Conservation (phyloP, 2,329 filamentous ascomycete genomes). For the Teratosphaeriaceae sp. region DNA sequence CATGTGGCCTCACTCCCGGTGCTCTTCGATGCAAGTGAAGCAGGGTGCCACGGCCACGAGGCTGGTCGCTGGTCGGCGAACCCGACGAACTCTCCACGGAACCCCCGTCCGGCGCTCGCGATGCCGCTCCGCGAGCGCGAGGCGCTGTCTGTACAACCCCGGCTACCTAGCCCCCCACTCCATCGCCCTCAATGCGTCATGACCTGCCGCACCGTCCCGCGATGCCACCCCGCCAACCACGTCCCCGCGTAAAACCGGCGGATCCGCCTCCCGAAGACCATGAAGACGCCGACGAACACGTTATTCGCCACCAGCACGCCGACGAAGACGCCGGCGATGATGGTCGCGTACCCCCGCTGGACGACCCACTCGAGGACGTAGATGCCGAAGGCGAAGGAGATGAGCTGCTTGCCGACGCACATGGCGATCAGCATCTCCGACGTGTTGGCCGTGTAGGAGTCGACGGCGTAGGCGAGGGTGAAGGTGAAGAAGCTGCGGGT, state of each 20-base stretch:
- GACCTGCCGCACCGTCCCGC: slow-evolving; percentile 14
- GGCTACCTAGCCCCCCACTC: too few relatives aligned
- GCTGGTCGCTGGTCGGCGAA: too few relatives aligned
- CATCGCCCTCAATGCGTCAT: slow-evolving; percentile 17
- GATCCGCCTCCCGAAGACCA: slow-evolving; percentile 31
- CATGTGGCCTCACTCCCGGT: too few relatives aligned
- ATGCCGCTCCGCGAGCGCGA: too few relatives aligned
- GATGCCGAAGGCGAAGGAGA: slow-evolving; percentile 28
- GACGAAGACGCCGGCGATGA: slow-evolving; percentile 31
- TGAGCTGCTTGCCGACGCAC: slow-evolving; percentile 31
- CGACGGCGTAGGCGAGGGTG: slow-evolving; percentile 55
- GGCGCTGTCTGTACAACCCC: too few relatives aligned
- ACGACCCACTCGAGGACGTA: slow-evolving; percentile 32
- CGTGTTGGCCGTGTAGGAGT: slow-evolving; percentile 53
- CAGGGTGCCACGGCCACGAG: too few relatives aligned
- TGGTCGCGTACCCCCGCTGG: slow-evolving; percentile 27
- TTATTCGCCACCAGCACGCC: slow-evolving; percentile 30
- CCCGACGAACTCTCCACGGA: too few relatives aligned
- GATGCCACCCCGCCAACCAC: slow-evolving; percentile 29
- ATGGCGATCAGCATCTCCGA: slow-evolving; percentile 53
- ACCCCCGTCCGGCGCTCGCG: too few relatives aligned
- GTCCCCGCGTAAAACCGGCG: slow-evolving; percentile 23
- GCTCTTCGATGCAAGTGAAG: too few relatives aligned
- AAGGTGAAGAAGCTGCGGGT: slow-evolving; percentile 33
- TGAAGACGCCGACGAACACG: slow-evolving; percentile 27